Percentiles rank a stretch among this genome's conserved stretches.
Conservation (phyloP, 108 stramenopile genomes). For the Skeletonema costatum region DNA sequence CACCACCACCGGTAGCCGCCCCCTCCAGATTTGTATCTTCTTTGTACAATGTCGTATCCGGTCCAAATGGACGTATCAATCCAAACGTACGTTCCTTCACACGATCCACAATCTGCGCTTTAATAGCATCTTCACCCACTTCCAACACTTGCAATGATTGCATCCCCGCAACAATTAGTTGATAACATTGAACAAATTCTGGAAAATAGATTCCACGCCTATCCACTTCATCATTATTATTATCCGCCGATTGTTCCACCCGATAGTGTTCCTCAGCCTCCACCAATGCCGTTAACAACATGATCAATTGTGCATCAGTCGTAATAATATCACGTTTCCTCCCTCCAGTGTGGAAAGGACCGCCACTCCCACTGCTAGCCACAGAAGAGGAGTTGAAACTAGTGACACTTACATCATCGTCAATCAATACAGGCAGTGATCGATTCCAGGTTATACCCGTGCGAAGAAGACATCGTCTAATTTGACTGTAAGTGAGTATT, state of each 20-base stretch:
- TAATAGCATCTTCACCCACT: too few species aligned
- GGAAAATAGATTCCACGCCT: slow-evolving; percentile 27
- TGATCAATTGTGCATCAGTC: slow-evolving; percentile 29
- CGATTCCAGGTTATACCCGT: slow-evolving; percentile 21
- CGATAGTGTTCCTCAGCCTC: slow-evolving; percentile 31
- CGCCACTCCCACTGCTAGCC: slow-evolving; percentile 3
- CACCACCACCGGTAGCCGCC: background rate
- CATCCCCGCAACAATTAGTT: slow-evolving; percentile 65
- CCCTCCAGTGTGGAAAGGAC: background rate
- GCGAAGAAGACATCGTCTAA: slow-evolving; percentile 31
- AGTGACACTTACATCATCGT: slow-evolving; percentile 15
- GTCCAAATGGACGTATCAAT: slow-evolving; percentile 25
- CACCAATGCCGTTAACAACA: slow-evolving; percentile 19
- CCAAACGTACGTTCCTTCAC: slow-evolving; percentile 24
- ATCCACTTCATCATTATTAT: background rate
- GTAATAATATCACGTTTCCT: slow-evolving; percentile 17
- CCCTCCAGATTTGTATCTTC: background rate
- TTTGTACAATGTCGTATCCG: background rate
- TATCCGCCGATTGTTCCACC: background rate
- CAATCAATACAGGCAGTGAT: background rate
- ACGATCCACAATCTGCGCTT: slow-evolving; percentile 2
- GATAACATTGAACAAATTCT: slow-evolving; percentile 71
- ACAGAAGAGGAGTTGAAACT: background rate
- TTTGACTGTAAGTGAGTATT: slow-evolving; percentile 53
- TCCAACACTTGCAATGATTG: slow-evolving; percentile 55